Percentiles rank a stretch among this genome's conserved stretches.
These are phyloP conservation scores for Solanum microdontum DNA, from an alignment of 257 asterid genomes.

Conservation along the genomic window DNA sequence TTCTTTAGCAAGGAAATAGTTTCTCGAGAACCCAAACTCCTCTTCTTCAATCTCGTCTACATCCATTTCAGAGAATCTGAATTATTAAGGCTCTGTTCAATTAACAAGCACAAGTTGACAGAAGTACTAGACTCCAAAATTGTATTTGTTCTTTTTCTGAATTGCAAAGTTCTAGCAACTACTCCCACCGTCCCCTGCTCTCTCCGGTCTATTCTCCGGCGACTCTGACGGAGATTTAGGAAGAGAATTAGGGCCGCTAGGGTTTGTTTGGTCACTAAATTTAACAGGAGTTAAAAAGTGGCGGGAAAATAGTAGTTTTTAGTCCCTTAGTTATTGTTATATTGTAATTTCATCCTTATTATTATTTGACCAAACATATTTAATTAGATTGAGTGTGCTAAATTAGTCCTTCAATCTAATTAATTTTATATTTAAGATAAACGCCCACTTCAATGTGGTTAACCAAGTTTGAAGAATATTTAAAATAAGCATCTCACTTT, in stretches of 20 bases:
- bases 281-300: background rate
- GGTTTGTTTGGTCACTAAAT: background rate
- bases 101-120: background rate
- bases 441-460: too few relatives aligned
- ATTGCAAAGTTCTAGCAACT: background rate
- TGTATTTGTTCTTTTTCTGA: background rate
- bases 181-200: background rate
- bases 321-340: background rate
- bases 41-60: slow-evolving; percentile 63
- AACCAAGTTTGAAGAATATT: background rate
- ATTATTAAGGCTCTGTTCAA: background rate
- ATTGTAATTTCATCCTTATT: background rate
- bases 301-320: background rate
- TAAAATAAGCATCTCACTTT: background rate
- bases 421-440: too few relatives aligned
- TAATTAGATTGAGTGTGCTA: background rate
- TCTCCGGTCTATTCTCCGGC: background rate
- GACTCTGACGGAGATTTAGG: background rate
- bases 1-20: slow-evolving; percentile 82
- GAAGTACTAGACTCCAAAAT: background rate
- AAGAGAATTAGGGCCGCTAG: background rate
- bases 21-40: slow-evolving; percentile 85
- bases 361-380: background rate
- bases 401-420: background rate
- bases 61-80: slow-evolving; percentile 18